Evolutionary conservation across 768 basidiomycete species (phyloP), one percentile per base, ranked within the genome.

Genomic region (Sistotremastrum suecicum): DNA sequence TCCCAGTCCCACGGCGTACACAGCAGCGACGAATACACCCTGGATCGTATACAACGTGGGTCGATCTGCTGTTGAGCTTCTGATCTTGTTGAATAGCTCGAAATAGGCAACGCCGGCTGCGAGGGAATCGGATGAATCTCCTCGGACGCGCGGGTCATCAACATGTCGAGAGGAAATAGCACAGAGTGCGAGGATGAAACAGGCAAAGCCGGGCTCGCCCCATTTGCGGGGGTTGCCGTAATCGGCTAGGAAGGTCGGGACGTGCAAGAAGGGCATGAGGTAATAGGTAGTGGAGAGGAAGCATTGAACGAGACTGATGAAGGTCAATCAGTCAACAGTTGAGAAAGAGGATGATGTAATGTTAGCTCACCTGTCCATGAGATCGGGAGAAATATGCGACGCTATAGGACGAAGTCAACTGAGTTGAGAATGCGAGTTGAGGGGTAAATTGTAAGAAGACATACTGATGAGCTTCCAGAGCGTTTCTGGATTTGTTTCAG

Each of bases 201-300:
- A 80, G 37, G 85, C 88, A 56, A 95, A 95, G 6, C 91, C 91
- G 5, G 91, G 87, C 62, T 92, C 89, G 42, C 82, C 86, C 90
- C 91, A 94, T 68, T 91, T 91, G 62, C 78, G 76, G 43, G 91
- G 91, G 52, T 90, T 86, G 37, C 86, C 87, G 58, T 95, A 95
- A 62, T 95, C 90, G 35, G 78, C 71, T 39, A 91, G 69, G 62
- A 92, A 94, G 4, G 83, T 80, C 12, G 90, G 90, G 50, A 94
- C 80, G 51, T 95, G 91, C 32, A 95, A 69, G 62, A 94, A 92
- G 5, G 90, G 90, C 57, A 92, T 76, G 47, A 92, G 71, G 50
- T 92, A 88, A 59, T 88, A 88, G n/a, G 89, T 84, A 37, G 91
- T 95, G 20, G 87, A 91, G 48, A 95, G 66, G 63, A 81, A 86